Conservation (phyloP, 139 green algal genomes). For the Auxenochlorella pyrenoidosa region DNA sequence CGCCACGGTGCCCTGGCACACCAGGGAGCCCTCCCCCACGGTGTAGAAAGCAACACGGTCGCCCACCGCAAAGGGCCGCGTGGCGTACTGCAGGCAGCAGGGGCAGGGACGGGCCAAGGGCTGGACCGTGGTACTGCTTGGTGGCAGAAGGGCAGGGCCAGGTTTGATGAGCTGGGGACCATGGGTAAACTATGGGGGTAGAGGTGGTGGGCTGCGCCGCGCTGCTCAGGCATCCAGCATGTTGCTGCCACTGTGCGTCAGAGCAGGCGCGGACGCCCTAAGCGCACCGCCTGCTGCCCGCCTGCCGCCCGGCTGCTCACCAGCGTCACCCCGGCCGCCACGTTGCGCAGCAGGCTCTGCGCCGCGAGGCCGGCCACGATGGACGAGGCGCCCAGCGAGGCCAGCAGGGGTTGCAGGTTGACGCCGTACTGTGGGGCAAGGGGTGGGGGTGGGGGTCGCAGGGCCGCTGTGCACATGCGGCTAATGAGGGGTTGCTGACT, state of each 20-base stretch:
- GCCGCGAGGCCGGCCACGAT: conserved; percentile 6
- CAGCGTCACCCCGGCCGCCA: conserved; percentile 8
- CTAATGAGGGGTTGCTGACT: no score
- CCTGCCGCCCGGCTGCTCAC: background rate
- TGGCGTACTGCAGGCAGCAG: background rate
- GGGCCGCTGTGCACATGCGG: no score
- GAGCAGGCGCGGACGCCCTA: background rate
- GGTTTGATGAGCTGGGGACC: background rate
- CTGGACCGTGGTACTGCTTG: no score
- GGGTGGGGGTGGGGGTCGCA: background rate
- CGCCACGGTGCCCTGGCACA: background rate
- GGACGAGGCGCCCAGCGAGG: conserved; percentile 13
- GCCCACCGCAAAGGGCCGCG: conserved; percentile 7
- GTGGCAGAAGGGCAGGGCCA: no score
- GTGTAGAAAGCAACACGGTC: background rate
- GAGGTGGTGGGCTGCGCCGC: background rate
- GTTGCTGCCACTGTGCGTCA: background rate
- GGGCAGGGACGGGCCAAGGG: background rate
- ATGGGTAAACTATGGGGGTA: background rate
- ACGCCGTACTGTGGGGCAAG: background rate
- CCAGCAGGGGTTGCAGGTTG: conserved; percentile 18
- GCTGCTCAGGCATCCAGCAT: background rate
- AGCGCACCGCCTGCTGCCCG: background rate
- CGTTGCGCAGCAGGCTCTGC: conserved; percentile 17
- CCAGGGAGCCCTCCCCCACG: background rate